These are phyloP conservation scores for Naganishia kalamii DNA, from an alignment of 768 basidiomycete genomes.

Conservation along the genomic window DNA sequence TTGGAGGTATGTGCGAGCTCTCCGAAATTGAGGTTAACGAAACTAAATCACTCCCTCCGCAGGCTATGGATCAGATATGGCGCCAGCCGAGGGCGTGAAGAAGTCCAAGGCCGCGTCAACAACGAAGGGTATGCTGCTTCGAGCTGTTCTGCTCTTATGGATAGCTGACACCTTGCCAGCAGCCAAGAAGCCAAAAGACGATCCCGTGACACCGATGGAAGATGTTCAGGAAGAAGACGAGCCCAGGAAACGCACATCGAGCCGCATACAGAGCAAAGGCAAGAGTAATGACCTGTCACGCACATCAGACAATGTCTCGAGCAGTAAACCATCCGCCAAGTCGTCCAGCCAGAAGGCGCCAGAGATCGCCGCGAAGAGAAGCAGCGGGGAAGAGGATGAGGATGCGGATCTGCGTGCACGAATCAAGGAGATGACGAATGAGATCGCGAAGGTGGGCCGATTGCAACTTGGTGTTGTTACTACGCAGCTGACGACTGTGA, in stretches of 20 bases:
- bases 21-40: background rate
- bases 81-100: background rate
- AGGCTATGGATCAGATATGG: conserved; percentile 5
- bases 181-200: conserved; percentile 8
- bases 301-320: background rate
- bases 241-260: background rate
- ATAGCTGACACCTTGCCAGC: background rate
- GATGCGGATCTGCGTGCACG: background rate
- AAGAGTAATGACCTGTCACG: background rate
- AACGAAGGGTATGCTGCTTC: too few species aligned
- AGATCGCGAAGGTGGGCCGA: background rate
- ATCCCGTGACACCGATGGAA: background rate
- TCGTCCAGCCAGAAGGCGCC: background rate
- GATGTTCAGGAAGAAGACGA: background rate
- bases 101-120: background rate
- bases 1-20: background rate
- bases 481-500: too few species aligned
- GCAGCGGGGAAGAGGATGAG: background rate
- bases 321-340: background rate
- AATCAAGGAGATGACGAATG: background rate
- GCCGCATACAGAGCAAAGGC: background rate
- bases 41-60: background rate
- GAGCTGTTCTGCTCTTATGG: too few species aligned
- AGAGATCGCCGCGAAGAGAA: background rate
- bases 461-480: background rate